phyloP scores from a whole-genome alignment of 345 rosid genomes.

The Salix koriyanagi region DNA sequence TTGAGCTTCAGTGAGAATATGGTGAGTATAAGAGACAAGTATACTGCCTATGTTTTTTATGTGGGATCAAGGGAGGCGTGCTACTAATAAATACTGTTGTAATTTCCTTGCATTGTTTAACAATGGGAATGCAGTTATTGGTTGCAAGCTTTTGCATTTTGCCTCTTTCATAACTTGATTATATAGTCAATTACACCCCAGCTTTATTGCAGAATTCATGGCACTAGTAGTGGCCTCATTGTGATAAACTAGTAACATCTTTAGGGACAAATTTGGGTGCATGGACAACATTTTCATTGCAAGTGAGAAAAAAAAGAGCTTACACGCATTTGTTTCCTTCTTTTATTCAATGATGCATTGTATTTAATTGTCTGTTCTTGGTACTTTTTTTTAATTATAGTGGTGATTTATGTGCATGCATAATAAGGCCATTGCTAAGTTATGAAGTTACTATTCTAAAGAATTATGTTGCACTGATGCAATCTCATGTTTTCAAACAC shows the following conservation, averaged over 20 bases:
- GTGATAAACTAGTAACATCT: background rate
- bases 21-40: slow-evolving; percentile 36
- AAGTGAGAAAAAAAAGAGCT: background rate
- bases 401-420: background rate
- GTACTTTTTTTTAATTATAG: background rate
- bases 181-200: background rate
- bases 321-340: background rate
- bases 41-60: background rate
- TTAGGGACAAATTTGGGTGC: background rate
- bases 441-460: background rate
- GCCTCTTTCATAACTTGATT: background rate
- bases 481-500: background rate
- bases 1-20: slow-evolving; percentile 95
- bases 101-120: background rate
- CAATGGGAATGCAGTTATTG: background rate
- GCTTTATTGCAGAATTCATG: background rate
- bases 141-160: background rate
- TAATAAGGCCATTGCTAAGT: background rate
- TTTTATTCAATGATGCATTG: background rate
- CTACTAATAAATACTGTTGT: background rate
- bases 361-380: background rate
- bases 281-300: background rate
- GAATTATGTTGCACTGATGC: background rate
- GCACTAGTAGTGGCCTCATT: background rate
- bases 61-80: background rate